Conservation (phyloP, 495 filamentous ascomycete species). For the Podospora sp. region DNA sequence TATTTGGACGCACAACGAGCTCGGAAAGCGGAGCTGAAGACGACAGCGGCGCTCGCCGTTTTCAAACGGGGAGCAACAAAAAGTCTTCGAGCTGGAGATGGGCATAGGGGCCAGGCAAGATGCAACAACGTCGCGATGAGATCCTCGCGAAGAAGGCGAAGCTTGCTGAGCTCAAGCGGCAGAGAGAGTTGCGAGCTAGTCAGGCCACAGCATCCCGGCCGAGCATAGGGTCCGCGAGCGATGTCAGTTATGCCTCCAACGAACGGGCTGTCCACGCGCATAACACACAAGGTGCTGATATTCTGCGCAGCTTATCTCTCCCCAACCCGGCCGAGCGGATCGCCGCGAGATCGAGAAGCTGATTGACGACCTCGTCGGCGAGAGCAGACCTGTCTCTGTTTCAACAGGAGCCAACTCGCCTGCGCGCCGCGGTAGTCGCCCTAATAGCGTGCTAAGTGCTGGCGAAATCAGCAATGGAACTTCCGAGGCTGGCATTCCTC, state of each 20-base stretch:
- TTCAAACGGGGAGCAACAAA: not conserved
- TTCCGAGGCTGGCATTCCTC: slow-evolving; percentile 54
- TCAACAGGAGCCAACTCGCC: slow-evolving; percentile 66
- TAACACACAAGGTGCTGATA: slow-evolving; percentile 23
- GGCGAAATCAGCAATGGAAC: slow-evolving; percentile 73
- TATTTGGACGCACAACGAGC: not conserved
- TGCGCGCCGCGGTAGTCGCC: slow-evolving; percentile 70
- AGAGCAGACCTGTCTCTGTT: slow-evolving; percentile 71
- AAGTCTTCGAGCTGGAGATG: slow-evolving; percentile 37
- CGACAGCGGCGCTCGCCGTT: not conserved
- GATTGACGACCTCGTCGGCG: slow-evolving; percentile 76
- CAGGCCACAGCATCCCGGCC: slow-evolving; percentile 65
- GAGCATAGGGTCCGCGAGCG: slow-evolving; percentile 55
- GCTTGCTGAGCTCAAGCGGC: slow-evolving; percentile 92
- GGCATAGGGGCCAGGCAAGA: slow-evolving; percentile 45
- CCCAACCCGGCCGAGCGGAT: slow-evolving; percentile 68
- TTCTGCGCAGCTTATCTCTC: slow-evolving; percentile 60
- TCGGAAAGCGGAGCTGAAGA: not conserved
- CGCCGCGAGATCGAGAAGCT: slow-evolving; percentile 81
- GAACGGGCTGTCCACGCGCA: slow-evolving; percentile 16
- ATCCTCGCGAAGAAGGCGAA: slow-evolving; percentile 91
- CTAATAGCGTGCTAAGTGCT: slow-evolving; percentile 79
- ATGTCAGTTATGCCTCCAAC: slow-evolving; percentile 42
- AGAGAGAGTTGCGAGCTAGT: slow-evolving; percentile 72
- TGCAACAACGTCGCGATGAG: slow-evolving; percentile 89